A percentile compares a stretch with the other conserved stretches of the same genome.
phyloP scores from a whole-genome alignment of 805 yeast species.

The Candida schatavii region DNA sequence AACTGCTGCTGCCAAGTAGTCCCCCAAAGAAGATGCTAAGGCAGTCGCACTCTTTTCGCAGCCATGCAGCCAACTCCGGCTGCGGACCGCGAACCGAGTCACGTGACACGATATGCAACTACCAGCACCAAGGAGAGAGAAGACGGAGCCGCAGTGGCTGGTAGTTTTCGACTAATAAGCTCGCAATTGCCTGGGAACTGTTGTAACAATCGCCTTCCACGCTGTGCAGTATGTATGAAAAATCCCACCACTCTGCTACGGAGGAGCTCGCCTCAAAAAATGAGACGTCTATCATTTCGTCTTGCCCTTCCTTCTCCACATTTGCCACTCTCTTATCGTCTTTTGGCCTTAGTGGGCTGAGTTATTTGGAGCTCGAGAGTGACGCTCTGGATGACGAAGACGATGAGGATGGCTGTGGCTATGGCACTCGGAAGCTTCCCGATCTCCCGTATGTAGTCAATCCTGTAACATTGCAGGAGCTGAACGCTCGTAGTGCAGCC shows the following conservation, averaged over 20 bases:
- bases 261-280: slow-evolving; percentile 6
- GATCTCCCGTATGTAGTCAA: slow-evolving; percentile 23
- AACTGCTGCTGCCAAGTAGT: no score
- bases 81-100: no score
- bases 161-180: no score
- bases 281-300: slow-evolving; percentile 17
- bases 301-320: slow-evolving; percentile 16
- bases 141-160: no score
- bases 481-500: slow-evolving; percentile 44
- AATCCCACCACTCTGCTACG: neutral
- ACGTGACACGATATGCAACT: no score
- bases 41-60: no score
- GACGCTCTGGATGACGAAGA: neutral
- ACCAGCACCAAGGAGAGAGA: no score
- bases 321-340: slow-evolving; percentile 14
- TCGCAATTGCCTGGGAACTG: no score
- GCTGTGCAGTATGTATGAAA: slow-evolving; percentile 1
- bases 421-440: slow-evolving; percentile 14
- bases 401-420: neutral
- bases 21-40: no score
- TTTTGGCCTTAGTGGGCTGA: neutral
- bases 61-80: no score
- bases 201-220: no score
- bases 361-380: neutral
- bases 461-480: slow-evolving; percentile 8